Evolutionary conservation across 257 asterid species (phyloP), one percentile per base, ranked within the genome.

Genomic region (Cordia subcordata): DNA sequence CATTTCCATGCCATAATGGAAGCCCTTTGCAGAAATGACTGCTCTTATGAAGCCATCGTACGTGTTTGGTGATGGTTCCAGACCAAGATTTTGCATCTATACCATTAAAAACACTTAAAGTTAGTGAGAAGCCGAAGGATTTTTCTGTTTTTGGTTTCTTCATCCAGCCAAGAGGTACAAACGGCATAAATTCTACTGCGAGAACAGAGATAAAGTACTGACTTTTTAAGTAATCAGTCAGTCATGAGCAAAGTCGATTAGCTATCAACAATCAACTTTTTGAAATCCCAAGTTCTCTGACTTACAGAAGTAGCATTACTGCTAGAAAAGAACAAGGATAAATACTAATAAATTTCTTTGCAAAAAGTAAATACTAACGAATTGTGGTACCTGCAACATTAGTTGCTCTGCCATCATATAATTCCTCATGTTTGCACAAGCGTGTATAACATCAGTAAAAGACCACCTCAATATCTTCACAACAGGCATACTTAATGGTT

Each of bases 61-160:
- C 53, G 83, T 80, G 52, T 67, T 40, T 17, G 72, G 33, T 59
- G 98, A 84, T 46, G 80, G 95, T 76, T 80, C 76, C 78, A 91
- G 62, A 47, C 95, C 95, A 73, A 91, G 85, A 77, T 58, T 72
- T 79, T 81, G 92, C 94, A 88, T 88, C 96, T 91, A 81, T 60
- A 58, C 15, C 38, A 62, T 52, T 61, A 44, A 63, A 62, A 77
- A 40, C 39, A 67, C 53, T 32, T 27, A 52, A 46, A n/a, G 61
- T 60, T 51, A 72, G 59, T 60, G 57, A 62, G 14, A 14, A 37
- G n/a, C 42, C 10, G 23, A 19, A 11, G 22, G 35, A 53, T 14
- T 12, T 18, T 23, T 16, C 14, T 45, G 53, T 38, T 49, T 1
- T 37, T 56, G 59, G 20, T 33, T 51, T 52, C 38, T 11, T 4